Evolutionary conservation across 148 eudicot genomes (phyloP).

Genomic region (Cornus suecica): DNA sequence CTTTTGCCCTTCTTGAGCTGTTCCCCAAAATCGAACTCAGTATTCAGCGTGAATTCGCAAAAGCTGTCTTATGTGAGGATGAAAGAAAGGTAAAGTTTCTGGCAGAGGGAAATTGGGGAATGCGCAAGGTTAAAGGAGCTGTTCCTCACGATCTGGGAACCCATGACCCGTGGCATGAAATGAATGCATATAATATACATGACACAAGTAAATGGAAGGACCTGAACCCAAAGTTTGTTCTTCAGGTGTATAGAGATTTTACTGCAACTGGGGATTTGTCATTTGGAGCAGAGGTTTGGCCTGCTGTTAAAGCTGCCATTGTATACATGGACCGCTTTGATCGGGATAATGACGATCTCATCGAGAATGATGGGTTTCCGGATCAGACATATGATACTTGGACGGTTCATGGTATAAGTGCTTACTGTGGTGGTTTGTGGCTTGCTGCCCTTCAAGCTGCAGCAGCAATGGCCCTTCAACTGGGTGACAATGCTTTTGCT

Average conservation of each 20-base stretch:
- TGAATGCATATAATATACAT: conserved; percentile 98
- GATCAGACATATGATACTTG: conserved; percentile 99
- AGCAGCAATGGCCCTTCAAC: conserved; percentile 84
- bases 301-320: conserved; percentile 94
- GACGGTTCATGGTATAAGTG: conserved; percentile 98
- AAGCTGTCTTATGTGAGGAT: conserved; percentile 87
- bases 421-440: conserved; percentile 97
- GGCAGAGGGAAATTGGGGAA: conserved; percentile 89
- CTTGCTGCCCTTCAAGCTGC: conserved; percentile 97
- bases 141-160: conserved; percentile 97
- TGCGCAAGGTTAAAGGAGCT: conserved; percentile 92
- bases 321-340: conserved; percentile 98
- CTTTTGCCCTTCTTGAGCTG: conserved; percentile 88
- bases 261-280: conserved; percentile 88
- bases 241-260: conserved; percentile 93
- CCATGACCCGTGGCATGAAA: conserved; percentile 99
- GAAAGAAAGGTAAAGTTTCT: conserved; percentile 77
- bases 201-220: conserved; percentile 99
- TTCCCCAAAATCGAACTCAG: conserved; percentile 97
- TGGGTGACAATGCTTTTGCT: conserved; percentile 76
- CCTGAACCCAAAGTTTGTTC: conserved; percentile 93
- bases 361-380: conserved; percentile 97
- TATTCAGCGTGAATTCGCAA: conserved; percentile 96
- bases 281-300: conserved; percentile 96
- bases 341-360: conserved; percentile 75